Evolutionary conservation across 2,329 filamentous ascomycete species (phyloP).

Genomic region (Colletotrichum tamarilloi): DNA sequence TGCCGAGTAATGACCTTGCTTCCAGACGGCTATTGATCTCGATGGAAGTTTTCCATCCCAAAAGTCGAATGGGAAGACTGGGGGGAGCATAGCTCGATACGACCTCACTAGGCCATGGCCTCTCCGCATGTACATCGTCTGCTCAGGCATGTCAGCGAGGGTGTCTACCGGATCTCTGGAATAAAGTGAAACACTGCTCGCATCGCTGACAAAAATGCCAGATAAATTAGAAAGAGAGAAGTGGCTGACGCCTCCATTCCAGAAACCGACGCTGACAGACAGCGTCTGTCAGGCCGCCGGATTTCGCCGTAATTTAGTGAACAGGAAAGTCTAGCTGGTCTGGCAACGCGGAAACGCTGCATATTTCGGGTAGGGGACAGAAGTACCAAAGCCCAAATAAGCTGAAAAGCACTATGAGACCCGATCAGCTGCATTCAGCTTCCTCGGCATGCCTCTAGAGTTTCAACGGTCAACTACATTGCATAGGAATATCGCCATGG

Average conservation of each 20-base stretch:
- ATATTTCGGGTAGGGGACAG: not conserved
- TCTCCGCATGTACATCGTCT: not conserved
- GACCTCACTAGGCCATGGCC: not conserved
- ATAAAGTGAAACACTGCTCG: constrained; percentile 4
- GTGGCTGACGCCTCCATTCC: not conserved
- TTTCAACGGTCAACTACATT: not conserved
- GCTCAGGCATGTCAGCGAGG: not conserved
- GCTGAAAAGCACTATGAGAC: not conserved
- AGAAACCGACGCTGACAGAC: not conserved
- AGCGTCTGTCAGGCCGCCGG: not conserved
- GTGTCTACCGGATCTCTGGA: constrained; percentile 15
- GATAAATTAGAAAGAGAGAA: constrained; percentile 19
- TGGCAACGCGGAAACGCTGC: not conserved
- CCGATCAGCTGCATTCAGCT: not conserved
- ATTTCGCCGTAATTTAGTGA: not conserved
- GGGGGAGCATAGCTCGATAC: not conserved
- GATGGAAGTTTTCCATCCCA: not conserved
- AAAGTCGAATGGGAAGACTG: not conserved
- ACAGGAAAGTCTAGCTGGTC: not conserved
- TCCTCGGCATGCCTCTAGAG: not conserved
- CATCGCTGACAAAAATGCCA: constrained; percentile 6
- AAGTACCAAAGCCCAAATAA: not conserved
- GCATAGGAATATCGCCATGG: not conserved
- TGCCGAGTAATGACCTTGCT: not conserved
- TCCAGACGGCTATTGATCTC: not conserved